Conservation (phyloP, 768 basidiomycete species). For the Podaxis sp. region DNA sequence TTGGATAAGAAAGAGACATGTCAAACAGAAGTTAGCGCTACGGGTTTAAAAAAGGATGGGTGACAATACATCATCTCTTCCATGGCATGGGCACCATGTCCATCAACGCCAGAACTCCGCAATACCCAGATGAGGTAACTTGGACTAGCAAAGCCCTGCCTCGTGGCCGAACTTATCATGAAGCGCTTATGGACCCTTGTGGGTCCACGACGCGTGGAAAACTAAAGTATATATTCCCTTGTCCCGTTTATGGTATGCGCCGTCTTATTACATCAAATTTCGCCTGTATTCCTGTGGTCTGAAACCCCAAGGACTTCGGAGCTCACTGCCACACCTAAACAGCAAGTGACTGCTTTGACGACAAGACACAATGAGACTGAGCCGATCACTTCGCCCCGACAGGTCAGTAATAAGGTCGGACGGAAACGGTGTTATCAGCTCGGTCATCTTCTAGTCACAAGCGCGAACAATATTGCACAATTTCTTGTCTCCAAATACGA, state of each 20-base stretch:
- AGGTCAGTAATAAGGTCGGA: no score
- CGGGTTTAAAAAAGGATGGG: background rate
- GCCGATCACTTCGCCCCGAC: no score
- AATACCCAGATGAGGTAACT: background rate
- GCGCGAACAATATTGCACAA: no score
- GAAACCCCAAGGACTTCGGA: no score
- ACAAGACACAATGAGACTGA: no score
- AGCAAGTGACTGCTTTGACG: no score
- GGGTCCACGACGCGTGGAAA: conserved; percentile 6
- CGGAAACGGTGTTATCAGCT: no score
- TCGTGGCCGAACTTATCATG: background rate
- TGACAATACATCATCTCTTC: background rate
- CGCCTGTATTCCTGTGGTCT: no score
- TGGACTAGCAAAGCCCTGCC: background rate
- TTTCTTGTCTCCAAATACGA: no score
- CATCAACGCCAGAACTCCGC: background rate
- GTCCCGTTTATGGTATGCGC: background rate
- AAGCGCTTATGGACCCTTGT: background rate
- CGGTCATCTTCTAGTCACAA: no score
- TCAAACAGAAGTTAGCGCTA: background rate
- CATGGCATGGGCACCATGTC: background rate
- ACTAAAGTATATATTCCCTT: background rate
- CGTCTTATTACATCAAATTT: background rate
- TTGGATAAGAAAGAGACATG: background rate
- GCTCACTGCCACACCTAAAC: no score